These are phyloP conservation scores for Leptomonas seymouri DNA, from an alignment of 208 protist genomes.

Conservation along the genomic window DNA sequence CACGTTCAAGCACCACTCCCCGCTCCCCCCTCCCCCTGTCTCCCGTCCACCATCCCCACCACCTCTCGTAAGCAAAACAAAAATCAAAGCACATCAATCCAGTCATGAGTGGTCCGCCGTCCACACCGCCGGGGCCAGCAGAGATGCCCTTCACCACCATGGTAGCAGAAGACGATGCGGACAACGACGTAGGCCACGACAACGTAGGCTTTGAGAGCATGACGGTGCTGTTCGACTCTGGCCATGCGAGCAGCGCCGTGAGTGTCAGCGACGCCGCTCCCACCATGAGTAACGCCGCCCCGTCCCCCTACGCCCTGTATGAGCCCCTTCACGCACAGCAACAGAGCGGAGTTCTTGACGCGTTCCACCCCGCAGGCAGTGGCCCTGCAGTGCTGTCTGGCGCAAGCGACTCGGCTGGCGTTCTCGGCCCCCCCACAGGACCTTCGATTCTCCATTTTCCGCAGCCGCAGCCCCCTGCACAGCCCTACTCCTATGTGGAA, in stretches of 20 bases:
- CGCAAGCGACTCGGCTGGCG: not conserved
- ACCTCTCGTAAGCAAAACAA: no score
- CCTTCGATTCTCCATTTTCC: not conserved
- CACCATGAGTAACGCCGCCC: not conserved
- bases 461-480: not conserved
- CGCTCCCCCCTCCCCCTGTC: not conserved
- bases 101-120: slow-evolving; percentile 1
- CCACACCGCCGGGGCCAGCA: not conserved
- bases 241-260: not conserved
- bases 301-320: slow-evolving; percentile 15
- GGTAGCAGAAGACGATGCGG: not conserved
- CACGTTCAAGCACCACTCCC: not conserved
- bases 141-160: not conserved
- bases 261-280: not conserved
- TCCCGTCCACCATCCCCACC: no score
- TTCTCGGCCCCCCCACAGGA: not conserved
- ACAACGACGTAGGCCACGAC: not conserved
- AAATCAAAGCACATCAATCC: no score
- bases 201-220: slow-evolving; percentile 30
- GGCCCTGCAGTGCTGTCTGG: not conserved
- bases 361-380: not conserved
- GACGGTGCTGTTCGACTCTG: slow-evolving; percentile 14
- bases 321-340: slow-evolving; percentile 16
- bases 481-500: slow-evolving; percentile 3
- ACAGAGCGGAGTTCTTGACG: not conserved